These are phyloP conservation scores for Polysphondylium violaceum DNA, from an alignment of 78 protist genomes.

Conservation along the genomic window DNA sequence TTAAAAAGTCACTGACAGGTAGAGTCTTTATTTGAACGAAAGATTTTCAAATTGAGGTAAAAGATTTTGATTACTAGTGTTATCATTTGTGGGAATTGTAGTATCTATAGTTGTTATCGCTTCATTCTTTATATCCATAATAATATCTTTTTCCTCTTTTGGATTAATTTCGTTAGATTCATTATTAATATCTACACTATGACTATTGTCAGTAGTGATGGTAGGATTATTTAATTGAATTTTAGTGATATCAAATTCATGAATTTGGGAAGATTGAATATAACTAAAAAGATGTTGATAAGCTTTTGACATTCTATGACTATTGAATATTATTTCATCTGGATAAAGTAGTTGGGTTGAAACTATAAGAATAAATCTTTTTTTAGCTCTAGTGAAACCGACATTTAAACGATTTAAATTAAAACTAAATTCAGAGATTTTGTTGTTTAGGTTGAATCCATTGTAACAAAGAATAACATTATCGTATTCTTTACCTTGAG, in stretches of 20 bases:
- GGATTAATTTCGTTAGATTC: neutral
- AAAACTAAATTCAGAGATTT: constrained; percentile 46
- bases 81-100: neutral
- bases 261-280: constrained; percentile 32
- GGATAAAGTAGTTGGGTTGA: constrained; percentile 30
- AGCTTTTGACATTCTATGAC: constrained; percentile 11
- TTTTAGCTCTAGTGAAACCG: constrained; percentile 48
- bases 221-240: neutral
- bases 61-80: neutral
- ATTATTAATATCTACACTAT: neutral
- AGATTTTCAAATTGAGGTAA: too few relatives aligned
- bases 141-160: neutral
- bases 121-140: neutral
- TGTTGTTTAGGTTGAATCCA: constrained; percentile 37
- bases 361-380: constrained; percentile 37
- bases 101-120: too few relatives aligned
- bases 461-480: constrained; percentile 56
- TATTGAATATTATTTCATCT: constrained; percentile 41
- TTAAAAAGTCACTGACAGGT: too few relatives aligned
- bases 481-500: constrained; percentile 71
- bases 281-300: constrained; percentile 11
- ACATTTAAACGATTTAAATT: constrained; percentile 60
- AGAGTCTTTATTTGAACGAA: too few relatives aligned
- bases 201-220: neutral
- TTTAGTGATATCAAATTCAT: constrained; percentile 4